phyloP scores from a whole-genome alignment of 2,329 filamentous ascomycete species.

The Arthrinium puccinioides region DNA sequence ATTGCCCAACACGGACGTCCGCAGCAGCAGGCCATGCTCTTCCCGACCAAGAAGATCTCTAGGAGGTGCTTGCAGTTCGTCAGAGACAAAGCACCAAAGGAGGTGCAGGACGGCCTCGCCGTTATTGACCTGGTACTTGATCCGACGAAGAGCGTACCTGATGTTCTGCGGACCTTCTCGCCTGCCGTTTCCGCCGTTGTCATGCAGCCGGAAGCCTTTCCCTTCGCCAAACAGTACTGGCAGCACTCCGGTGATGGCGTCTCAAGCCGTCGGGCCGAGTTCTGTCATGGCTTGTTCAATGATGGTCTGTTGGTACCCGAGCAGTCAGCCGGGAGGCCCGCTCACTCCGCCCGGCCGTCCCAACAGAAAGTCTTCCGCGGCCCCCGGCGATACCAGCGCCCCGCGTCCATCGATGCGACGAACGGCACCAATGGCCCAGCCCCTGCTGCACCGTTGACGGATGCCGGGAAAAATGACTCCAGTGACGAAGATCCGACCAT shows the following conservation, averaged over 20 bases:
- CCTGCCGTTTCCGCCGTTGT: slow-evolving; percentile 65
- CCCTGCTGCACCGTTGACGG: slow-evolving; percentile 1
- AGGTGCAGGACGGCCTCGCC: slow-evolving; percentile 39
- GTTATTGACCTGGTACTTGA: slow-evolving; percentile 59
- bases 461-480: slow-evolving; percentile 10
- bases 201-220: slow-evolving; percentile 58
- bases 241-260: slow-evolving; percentile 92
- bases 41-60: slow-evolving; percentile 67
- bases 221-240: slow-evolving; percentile 89
- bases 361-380: slow-evolving; percentile 51
- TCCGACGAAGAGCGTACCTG: slow-evolving; percentile 40
- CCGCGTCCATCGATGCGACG: slow-evolving; percentile 31
- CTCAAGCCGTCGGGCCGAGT: slow-evolving; percentile 85
- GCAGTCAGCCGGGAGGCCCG: no score
- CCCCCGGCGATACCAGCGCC: slow-evolving; percentile 71
- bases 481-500: slow-evolving; percentile 25
- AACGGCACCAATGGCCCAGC: slow-evolving; percentile 13
- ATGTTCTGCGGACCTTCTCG: slow-evolving; percentile 44
- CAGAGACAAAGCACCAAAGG: slow-evolving; percentile 45
- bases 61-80: slow-evolving; percentile 70
- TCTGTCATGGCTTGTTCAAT: slow-evolving; percentile 68
- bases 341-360: slow-evolving; percentile 17
- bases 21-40: slow-evolving; percentile 69
- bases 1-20: slow-evolving; percentile 53
- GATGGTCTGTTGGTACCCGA: slow-evolving; percentile 51